Evolutionary conservation across 176 grass and related monocot genomes (phyloP).

Genomic region (Triticum urartu): DNA sequence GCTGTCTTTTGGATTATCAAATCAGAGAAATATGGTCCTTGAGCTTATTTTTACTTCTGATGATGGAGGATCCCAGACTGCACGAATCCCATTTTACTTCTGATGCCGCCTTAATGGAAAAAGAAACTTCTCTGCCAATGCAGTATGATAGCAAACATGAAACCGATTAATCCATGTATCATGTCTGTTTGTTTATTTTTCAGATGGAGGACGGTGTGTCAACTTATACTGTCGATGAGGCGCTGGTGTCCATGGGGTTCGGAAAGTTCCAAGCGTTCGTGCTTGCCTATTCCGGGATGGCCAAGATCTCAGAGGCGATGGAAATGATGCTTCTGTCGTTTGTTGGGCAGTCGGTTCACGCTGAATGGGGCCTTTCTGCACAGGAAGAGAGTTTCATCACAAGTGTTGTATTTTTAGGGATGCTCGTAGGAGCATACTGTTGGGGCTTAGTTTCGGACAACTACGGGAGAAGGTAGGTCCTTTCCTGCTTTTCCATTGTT

Average conservation of each 20-base stretch:
- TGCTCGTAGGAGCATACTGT: conserved; percentile 90
- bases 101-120: background rate
- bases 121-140: background rate
- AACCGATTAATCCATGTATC: background rate
- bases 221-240: conserved; percentile 90
- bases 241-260: conserved; percentile 75
- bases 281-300: conserved; percentile 90
- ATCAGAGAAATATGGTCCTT: background rate
- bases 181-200: conserved; percentile 28
- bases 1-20: background rate
- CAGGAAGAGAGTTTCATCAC: conserved; percentile 85
- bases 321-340: conserved; percentile 99
- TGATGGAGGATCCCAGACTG: background rate
- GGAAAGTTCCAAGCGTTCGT: conserved; percentile 92
- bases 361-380: conserved; percentile 82
- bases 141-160: background rate
- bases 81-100: background rate
- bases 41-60: background rate
- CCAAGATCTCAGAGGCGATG: conserved; percentile 95
- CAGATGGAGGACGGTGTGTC: conserved; percentile 70
- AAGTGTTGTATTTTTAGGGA: conserved; percentile 90
- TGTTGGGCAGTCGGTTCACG: conserved; percentile 82
- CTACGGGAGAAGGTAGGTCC: conserved; percentile 76
- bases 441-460: conserved; percentile 96
- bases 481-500: conserved; percentile 3